Conservation (phyloP, 192 early-diverging fungal species). For the Dispira parvispora region DNA sequence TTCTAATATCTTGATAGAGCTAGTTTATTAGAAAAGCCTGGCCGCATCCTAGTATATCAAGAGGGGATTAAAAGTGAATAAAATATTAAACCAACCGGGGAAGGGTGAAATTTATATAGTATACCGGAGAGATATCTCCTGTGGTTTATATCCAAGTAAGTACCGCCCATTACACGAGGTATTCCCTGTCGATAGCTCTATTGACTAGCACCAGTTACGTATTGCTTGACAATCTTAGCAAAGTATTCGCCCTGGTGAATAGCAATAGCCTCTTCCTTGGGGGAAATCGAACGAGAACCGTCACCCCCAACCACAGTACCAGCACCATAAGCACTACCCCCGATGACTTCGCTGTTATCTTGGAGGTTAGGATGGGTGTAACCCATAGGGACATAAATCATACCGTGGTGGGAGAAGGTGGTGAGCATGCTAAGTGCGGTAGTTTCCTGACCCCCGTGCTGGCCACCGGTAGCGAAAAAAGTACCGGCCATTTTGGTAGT, state of each 20-base stretch:
- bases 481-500: slow-evolving; percentile 51
- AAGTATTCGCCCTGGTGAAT: slow-evolving; percentile 40
- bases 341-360: slow-evolving; percentile 43
- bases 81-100: too few species aligned
- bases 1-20: too few species aligned
- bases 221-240: slow-evolving; percentile 24
- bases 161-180: too few species aligned
- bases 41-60: too few species aligned
- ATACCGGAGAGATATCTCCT: too few species aligned
- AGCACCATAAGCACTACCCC: slow-evolving; percentile 51
- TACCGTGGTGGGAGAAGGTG: slow-evolving; percentile 59
- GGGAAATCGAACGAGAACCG: slow-evolving; percentile 38
- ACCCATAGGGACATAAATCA: slow-evolving; percentile 61
- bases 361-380: slow-evolving; percentile 28
- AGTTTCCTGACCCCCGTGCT: slow-evolving; percentile 69
- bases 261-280: slow-evolving; percentile 46
- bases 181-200: too few species aligned
- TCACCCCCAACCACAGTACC: slow-evolving; percentile 45
- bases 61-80: too few species aligned
- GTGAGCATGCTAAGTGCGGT: slow-evolving; percentile 48
- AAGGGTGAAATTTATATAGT: too few species aligned
- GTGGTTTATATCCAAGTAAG: too few species aligned
- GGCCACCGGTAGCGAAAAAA: slow-evolving; percentile 57
- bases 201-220: not conserved
- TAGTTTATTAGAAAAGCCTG: too few species aligned